Percentiles rank a stretch among this genome's conserved stretches.
Conservation (phyloP, 768 basidiomycete species). For the Guyanaporus albipodus region DNA sequence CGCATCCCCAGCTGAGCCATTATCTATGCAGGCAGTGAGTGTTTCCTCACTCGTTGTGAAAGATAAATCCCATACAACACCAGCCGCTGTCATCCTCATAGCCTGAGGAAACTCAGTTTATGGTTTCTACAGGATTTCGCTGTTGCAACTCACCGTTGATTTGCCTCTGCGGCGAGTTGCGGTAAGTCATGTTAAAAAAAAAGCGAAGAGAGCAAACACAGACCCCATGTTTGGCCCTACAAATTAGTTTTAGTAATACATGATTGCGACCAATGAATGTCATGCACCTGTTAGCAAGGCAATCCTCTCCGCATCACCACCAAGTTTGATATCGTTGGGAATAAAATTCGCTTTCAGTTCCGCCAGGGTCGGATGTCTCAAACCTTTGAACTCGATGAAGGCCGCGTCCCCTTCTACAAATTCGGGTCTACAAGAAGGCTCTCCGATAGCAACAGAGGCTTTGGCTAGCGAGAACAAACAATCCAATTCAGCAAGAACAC, state of each 20-base stretch:
- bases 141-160: constrained; percentile 60
- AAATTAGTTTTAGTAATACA: neutral
- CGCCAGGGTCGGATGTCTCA: constrained; percentile 81
- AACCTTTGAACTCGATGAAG: constrained; percentile 80
- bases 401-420: constrained; percentile 79
- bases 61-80: constrained; percentile 53
- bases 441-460: constrained; percentile 83
- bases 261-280: neutral
- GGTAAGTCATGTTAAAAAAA: neutral
- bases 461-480: constrained; percentile 91
- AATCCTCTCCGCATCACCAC: constrained; percentile 69
- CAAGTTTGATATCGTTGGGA: constrained; percentile 87
- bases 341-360: constrained; percentile 80
- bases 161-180: constrained; percentile 52
- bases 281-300: constrained; percentile 77
- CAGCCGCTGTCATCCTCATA: constrained; percentile 95
- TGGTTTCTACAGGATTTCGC: neutral
- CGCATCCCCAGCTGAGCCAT: constrained; percentile 97
- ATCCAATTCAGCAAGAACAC: constrained; percentile 92
- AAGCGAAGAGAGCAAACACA: constrained; percentile 24
- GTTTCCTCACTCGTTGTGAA: neutral
- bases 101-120: constrained; percentile 36
- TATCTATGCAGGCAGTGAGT: constrained; percentile 42
- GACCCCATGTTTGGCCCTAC: constrained; percentile 87
- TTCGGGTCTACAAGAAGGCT: constrained; percentile 90